These are phyloP conservation scores for Fistulifera pelliculosa DNA, from an alignment of 108 stramenopile species.

Conservation along the genomic window DNA sequence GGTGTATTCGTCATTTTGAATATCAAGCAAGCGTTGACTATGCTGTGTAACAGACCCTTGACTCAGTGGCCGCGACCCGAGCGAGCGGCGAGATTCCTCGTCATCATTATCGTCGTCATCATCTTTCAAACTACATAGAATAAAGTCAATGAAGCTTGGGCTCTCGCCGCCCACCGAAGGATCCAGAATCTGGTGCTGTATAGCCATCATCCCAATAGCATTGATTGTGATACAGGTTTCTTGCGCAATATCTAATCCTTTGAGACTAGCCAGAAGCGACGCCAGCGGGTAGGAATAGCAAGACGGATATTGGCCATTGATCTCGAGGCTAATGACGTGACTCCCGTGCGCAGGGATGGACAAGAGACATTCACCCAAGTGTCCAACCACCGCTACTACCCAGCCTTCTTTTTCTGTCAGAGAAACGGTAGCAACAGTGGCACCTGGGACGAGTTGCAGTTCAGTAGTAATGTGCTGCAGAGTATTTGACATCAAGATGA, in stretches of 20 bases:
- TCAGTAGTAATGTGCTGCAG: constrained; percentile 37
- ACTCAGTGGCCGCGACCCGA: not conserved
- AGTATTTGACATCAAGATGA: constrained; percentile 38
- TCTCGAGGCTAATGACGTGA: constrained; percentile 35
- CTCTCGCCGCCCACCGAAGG: constrained; percentile 15
- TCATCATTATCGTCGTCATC: constrained; percentile 35
- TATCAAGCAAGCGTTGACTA: not conserved
- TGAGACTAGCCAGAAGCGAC: constrained; percentile 39
- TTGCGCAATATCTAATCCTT: constrained; percentile 51
- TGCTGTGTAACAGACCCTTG: not conserved
- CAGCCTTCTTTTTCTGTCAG: constrained; percentile 25
- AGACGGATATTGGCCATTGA: not conserved
- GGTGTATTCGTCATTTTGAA: not conserved
- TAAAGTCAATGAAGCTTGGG: constrained; percentile 59
- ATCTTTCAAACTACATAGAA: constrained; percentile 45
- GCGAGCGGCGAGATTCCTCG: not conserved
- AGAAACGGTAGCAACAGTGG: constrained; percentile 24
- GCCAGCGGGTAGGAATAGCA: not conserved
- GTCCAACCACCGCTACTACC: constrained; percentile 45
- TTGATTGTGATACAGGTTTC: constrained; percentile 66
- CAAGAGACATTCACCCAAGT: constrained; percentile 32
- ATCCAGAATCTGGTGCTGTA: constrained; percentile 57
- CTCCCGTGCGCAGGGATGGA: constrained; percentile 16
- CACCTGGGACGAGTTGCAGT: constrained; percentile 41
- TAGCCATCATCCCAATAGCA: constrained; percentile 61